Evolutionary conservation across 345 rosid species (phyloP).

Genomic region (Anastatica hierochuntica): DNA sequence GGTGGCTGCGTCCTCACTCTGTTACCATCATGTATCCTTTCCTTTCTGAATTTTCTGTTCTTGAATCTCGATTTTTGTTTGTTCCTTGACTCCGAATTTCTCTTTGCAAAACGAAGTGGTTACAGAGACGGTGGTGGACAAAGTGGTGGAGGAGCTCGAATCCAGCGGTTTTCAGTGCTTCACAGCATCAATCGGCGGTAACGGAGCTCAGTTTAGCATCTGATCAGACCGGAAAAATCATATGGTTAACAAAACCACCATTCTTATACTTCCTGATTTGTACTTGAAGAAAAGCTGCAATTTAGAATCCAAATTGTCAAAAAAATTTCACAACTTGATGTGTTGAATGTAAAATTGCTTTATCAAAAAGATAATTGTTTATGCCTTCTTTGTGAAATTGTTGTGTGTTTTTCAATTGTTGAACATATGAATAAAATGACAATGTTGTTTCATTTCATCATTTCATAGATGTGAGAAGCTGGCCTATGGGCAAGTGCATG

Average conservation of each 20-base stretch:
- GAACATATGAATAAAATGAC: too few species aligned
- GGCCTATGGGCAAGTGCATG: slow-evolving; percentile 30
- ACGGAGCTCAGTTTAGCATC: slow-evolving; percentile 57
- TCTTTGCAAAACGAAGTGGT: slow-evolving; percentile 31
- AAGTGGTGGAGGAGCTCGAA: slow-evolving; percentile 60
- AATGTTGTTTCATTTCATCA: too few species aligned
- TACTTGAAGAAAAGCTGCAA: slow-evolving; percentile 11
- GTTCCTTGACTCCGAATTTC: slow-evolving; percentile 35
- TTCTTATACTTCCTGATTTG: background rate
- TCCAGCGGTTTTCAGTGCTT: slow-evolving; percentile 77
- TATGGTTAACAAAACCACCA: background rate
- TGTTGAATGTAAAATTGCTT: slow-evolving; percentile 20
- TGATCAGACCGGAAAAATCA: slow-evolving; percentile 3
- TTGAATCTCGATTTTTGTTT: background rate
- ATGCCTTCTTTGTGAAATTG: background rate
- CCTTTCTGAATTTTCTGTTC: slow-evolving; percentile 26
- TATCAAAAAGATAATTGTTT: too few species aligned
- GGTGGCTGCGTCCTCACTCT: slow-evolving; percentile 90
- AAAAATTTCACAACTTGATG: background rate
- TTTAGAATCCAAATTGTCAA: background rate
- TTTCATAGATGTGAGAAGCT: slow-evolving; percentile 31
- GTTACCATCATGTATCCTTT: slow-evolving; percentile 74
- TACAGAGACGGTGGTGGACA: slow-evolving; percentile 43
- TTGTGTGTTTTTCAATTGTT: slow-evolving; percentile 9
- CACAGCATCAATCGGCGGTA: slow-evolving; percentile 66